Base-by-base conservation (phyloP, 192 early-diverging fungal species). In the Polychytrium aggregatum region DNA sequence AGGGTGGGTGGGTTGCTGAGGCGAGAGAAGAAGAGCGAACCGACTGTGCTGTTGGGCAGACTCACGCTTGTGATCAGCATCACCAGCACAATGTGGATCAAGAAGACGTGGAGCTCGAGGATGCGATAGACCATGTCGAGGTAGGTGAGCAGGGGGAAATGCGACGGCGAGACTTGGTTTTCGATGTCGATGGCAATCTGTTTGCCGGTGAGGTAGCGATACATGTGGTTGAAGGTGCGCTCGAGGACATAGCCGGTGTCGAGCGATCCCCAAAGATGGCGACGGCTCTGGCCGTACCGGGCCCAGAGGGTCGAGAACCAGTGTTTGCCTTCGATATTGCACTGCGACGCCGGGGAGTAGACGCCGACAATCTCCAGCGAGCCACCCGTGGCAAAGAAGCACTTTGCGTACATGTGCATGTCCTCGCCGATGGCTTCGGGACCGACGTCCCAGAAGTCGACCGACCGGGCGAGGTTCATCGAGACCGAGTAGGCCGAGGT, bases 371-470 rank as follows among this genome's bases (percentile, higher is more conserved):
- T 68, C 41, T 79, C 76, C n/a, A 81, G 72, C 8, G 64, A 46
- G 9, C 84, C 84, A 27, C 65, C 56, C 8, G 84, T 85, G 46
- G 71, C 68, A 60, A 85, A 84, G 59, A 83, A 84, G 55, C 81
- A 83, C 62, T 84, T 84, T 20, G 85, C 60, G 72, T 78, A 82
- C 82, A 85, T 87, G 60, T 87, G 85, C 68, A 87, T 65, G 67
- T 87, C 85, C 57, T 87, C 85, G 21, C 83, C 85, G 30, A 85
- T 79, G n/a, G 82, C 70, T 62, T 87, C 83, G 20, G 77, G 71
- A 37, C 79, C 76, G 22, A 77, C 69, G 57, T 87, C 85, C 85
- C 85, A 87, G 54, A 81, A 85, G 34, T 74, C 74, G 41, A 87
- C 83, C 25, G 71, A 43, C 22, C 77, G 60, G 26, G 77, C 81